Evolutionary conservation across 2,329 filamentous ascomycete species (phyloP).

Genomic region (Calonectria fujianensis): DNA sequence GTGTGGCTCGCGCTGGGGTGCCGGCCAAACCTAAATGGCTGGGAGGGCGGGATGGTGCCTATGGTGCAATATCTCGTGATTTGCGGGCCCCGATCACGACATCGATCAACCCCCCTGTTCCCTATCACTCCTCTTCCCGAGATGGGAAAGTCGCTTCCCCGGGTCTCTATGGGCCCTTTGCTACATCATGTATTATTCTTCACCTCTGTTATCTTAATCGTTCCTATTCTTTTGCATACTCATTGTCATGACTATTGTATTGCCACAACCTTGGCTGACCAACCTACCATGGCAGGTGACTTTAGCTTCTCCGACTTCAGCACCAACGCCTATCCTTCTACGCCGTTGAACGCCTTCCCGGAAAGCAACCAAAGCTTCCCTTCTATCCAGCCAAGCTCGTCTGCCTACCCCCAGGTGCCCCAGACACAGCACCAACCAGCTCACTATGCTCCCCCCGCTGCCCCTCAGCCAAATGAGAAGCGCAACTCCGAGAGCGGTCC

Average conservation of each 20-base stretch:
- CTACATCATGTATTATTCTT: constrained; percentile 50
- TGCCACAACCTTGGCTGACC: constrained; percentile 54
- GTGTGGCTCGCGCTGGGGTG: constrained; percentile 49
- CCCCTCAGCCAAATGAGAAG: constrained; percentile 64
- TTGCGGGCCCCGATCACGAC: constrained; percentile 57
- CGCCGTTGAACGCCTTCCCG: constrained; percentile 66
- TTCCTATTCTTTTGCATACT: constrained; percentile 26
- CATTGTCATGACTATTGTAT: constrained; percentile 51
- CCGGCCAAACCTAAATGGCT: constrained; percentile 53
- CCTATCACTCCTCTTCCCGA: constrained; percentile 52
- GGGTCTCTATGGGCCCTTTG: constrained; percentile 44
- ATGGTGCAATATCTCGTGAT: constrained; percentile 80
- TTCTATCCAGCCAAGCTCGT: constrained; percentile 71
- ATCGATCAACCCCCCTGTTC: constrained; percentile 51
- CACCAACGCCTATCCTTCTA: constrained; percentile 69
- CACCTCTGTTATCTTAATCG: constrained; percentile 46
- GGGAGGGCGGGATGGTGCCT: constrained; percentile 65
- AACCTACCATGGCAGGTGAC: constrained; percentile 71
- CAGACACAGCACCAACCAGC: constrained; percentile 61
- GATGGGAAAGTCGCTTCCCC: constrained; percentile 53
- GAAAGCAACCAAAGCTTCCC: constrained; percentile 64
- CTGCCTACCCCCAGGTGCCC: constrained; percentile 64
- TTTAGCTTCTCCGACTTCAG: constrained; percentile 74
- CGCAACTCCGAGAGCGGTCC: constrained; percentile 66
- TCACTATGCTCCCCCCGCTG: constrained; percentile 56